These are phyloP conservation scores for Cinnamomum chago DNA, from an alignment of 164 flowering plant genomes.

Conservation along the genomic window DNA sequence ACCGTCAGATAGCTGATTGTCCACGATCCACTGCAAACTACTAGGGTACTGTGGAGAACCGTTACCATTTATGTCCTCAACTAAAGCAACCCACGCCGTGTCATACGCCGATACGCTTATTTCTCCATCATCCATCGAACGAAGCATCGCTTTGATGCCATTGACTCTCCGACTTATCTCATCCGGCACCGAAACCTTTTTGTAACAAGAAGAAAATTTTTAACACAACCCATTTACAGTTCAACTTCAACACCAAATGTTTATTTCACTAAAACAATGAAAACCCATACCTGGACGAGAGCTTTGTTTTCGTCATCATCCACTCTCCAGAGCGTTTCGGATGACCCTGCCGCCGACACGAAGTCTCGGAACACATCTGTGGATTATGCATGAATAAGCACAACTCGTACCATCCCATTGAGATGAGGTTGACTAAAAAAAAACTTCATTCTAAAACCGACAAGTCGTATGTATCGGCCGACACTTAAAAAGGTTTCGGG, in stretches of 20 bases:
- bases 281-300: neutral
- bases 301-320: neutral
- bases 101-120: slow-evolving; percentile 80
- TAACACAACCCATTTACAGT: neutral
- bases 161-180: slow-evolving; percentile 19
- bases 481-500: no score
- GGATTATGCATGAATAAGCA: neutral
- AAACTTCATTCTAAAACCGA: no score
- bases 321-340: neutral
- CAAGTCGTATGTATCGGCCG: no score
- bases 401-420: no score
- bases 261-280: neutral
- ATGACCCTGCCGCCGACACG: neutral
- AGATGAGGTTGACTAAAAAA: no score
- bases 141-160: slow-evolving; percentile 37
- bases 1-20: slow-evolving; percentile 72
- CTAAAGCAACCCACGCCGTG: slow-evolving; percentile 92
- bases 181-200: slow-evolving; percentile 6
- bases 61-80: slow-evolving; percentile 41
- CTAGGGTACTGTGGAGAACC: slow-evolving; percentile 72
- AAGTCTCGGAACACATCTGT: neutral
- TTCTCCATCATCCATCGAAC: slow-evolving; percentile 72
- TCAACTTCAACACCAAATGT: neutral
- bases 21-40: slow-evolving; percentile 61
- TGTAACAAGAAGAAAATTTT: neutral